Percentiles rank a stretch among this genome's conserved stretches.
Evolutionary conservation across 164 flowering plant genomes (phyloP).

Genomic region (Stephania yunnanensis): DNA sequence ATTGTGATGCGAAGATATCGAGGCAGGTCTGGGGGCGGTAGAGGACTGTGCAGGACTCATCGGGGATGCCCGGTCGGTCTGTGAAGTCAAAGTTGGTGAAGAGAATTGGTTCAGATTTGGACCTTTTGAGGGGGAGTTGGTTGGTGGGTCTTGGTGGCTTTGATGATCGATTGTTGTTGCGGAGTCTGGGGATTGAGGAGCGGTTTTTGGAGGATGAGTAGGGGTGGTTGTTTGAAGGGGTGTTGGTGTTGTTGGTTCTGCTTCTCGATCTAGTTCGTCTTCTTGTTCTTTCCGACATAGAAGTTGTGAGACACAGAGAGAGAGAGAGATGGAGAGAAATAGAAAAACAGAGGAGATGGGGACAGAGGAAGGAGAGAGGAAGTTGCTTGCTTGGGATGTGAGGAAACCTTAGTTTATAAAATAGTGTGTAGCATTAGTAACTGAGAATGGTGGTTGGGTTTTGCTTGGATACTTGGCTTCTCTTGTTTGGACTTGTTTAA

Average conservation of each 20-base stretch:
- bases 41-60: conserved; percentile 14
- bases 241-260: background rate
- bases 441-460: background rate
- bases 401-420: background rate
- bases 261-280: conserved; percentile 13
- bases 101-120: conserved; percentile 46
- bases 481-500: background rate
- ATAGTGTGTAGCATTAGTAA: background rate
- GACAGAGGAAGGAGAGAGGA: conserved; percentile 3
- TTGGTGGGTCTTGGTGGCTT: conserved; percentile 22
- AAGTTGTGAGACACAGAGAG: background rate
- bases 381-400: conserved; percentile 5
- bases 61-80: conserved; percentile 5
- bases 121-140: conserved; percentile 30
- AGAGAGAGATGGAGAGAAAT: background rate
- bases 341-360: background rate
- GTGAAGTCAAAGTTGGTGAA: background rate
- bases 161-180: conserved; percentile 16
- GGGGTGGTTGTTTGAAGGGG: conserved; percentile 10
- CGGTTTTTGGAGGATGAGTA: conserved; percentile 10
- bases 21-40: conserved; percentile 30
- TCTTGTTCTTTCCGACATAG: background rate
- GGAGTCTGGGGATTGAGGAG: conserved; percentile 10
- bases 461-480: background rate
- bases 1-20: conserved; percentile 33